Percentiles rank a stretch among this genome's conserved stretches.
Conservation (phyloP, 768 basidiomycete species). For the Scleroderma citrinum region DNA sequence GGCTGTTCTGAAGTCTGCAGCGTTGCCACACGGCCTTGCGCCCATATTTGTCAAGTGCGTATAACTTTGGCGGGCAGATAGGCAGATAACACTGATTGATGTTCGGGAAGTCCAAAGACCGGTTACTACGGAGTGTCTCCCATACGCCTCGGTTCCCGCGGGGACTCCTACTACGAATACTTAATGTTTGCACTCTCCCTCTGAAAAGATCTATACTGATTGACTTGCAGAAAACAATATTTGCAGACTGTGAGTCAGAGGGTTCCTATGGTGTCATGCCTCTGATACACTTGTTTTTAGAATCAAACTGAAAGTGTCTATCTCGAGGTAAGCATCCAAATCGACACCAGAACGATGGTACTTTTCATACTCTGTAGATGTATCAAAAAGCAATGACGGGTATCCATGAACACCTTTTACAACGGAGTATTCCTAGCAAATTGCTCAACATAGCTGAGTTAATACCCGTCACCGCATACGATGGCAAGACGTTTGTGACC, state of each 20-base stretch:
- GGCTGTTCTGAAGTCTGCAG: conserved; percentile 57
- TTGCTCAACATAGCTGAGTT: conserved; percentile 83
- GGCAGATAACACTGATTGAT: conserved; percentile 9
- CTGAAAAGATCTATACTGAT: conserved; percentile 2
- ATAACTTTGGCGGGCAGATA: conserved; percentile 11
- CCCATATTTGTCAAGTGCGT: conserved; percentile 80
- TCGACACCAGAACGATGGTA: background rate
- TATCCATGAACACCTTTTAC: conserved; percentile 69
- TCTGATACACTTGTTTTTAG: conserved; percentile 30
- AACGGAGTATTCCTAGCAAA: conserved; percentile 49
- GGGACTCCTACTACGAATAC: conserved; percentile 94
- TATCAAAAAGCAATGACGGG: conserved; percentile 83
- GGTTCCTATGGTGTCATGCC: background rate
- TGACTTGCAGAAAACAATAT: conserved; percentile 23
- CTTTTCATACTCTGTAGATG: conserved; percentile 49
- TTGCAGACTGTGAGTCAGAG: conserved; percentile 25
- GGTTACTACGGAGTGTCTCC: conserved; percentile 59
- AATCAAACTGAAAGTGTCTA: conserved; percentile 74
- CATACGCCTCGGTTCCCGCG: conserved; percentile 86
- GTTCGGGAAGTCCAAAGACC: conserved; percentile 34
- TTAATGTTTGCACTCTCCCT: conserved; percentile 47
- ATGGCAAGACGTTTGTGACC: conserved; percentile 30
- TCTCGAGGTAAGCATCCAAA: conserved; percentile 47
- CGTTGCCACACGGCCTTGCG: conserved; percentile 65
- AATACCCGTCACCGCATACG: conserved; percentile 43